Percentiles rank a stretch among this genome's conserved stretches.
Evolutionary conservation across 495 filamentous ascomycete species (phyloP).

Genomic region (Xylaria acuta): DNA sequence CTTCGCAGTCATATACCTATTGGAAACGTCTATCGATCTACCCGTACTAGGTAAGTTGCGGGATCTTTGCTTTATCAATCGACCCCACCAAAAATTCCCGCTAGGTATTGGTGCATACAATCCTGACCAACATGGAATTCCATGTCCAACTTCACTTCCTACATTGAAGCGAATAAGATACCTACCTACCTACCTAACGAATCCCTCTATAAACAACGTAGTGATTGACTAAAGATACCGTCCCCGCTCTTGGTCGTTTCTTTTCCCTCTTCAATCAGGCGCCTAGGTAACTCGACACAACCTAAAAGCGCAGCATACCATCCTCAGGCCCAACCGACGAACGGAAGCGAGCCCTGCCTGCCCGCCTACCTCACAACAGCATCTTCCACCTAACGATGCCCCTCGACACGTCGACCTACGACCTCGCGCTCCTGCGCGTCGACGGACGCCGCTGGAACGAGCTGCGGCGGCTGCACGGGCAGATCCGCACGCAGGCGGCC

Average conservation of each 20-base stretch:
- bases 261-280: background rate
- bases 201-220: background rate
- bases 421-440: conserved; percentile 83
- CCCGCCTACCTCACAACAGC: no score
- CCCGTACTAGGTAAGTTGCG: background rate
- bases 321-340: background rate
- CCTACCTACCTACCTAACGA: background rate
- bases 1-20: background rate
- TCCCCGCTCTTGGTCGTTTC: no score
- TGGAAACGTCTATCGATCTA: no score
- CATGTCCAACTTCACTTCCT: background rate
- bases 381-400: conserved; percentile 64
- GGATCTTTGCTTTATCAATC: conserved; percentile 15
- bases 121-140: background rate
- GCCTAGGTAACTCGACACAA: background rate
- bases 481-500: conserved; percentile 88
- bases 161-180: background rate
- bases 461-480: conserved; percentile 83
- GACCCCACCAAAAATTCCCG: conserved; percentile 40
- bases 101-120: background rate
- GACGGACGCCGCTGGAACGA: conserved; percentile 99
- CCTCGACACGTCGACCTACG: conserved; percentile 88
- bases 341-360: background rate
- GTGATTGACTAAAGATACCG: no score
- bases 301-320: background rate